Evolutionary conservation across 2,329 filamentous ascomycete genomes (phyloP), one percentile per base, ranked within the genome.

Genomic region (Chaetomiaceae sp.): DNA sequence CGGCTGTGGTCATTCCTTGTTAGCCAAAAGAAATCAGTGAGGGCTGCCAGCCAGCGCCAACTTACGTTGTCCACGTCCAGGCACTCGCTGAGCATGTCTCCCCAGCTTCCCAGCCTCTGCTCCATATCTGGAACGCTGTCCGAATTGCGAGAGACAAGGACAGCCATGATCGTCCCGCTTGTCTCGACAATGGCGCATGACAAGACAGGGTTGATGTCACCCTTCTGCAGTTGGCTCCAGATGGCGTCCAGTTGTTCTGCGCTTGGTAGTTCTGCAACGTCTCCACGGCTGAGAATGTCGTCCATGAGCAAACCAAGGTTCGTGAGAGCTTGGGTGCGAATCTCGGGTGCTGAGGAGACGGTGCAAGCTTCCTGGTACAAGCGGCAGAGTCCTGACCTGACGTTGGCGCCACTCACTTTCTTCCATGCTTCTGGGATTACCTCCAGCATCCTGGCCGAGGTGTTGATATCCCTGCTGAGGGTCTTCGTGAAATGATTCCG

Each of bases 261-360:
- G 1, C 65, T 46, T 1, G 73, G 69, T 5, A 78, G 56, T 11
- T 61, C 51, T 2, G 59, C 57, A 2, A 68, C 25, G 1, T 59
- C 60, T 1, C 52, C 60, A 0, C 62, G 59, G 20, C 57, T 40
- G 5, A 80, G 59, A 1, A 74, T 60, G 6, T 61, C 56, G 42
- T 81, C 76, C 37, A 83, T 57, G 4, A 76, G 58, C 3, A 66
- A 63, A 0, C 75, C 73, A 4, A 84, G 71, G 42, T 77, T 77
- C 12, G 70, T 63, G 11, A 83, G 61, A 0, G 78, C 75, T 5
- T 72, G 64, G 0, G 74, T 70, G 5, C 77, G 73, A n/a, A 76
- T 71, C 49, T 79, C 77, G 0, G 74, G 65, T 1, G 70, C 71
- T 1, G 64, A 61, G 0, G 72, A 71, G 4, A 61, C 60, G 5